Percentiles rank a stretch among this genome's conserved stretches.
Conservation (phyloP, 257 asterid species). For the Capsicum chinense region DNA sequence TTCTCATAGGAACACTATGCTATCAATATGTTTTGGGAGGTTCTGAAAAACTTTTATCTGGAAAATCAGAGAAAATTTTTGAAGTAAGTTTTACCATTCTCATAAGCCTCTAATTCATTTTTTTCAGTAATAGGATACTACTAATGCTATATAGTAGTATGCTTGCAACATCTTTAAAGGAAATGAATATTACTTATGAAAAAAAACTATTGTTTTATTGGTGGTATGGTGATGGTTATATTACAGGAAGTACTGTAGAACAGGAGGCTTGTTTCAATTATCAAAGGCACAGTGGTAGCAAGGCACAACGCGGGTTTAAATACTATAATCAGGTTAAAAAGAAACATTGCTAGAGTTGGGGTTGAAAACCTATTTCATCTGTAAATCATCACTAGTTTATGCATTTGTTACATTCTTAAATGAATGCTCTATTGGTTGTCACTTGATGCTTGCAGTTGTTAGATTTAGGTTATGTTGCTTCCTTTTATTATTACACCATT, state of each 20-base stretch:
- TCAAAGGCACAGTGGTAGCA: slow-evolving; percentile 94
- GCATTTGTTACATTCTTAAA: background rate
- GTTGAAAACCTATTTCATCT: slow-evolving; percentile 73
- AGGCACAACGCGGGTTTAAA: slow-evolving; percentile 88
- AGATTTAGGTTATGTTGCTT: slow-evolving; percentile 13
- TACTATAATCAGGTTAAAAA: slow-evolving; percentile 86
- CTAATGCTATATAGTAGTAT: too few species aligned
- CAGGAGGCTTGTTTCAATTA: slow-evolving; percentile 74
- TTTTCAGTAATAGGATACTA: background rate
- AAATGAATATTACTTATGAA: background rate
- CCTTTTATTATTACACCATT: background rate
- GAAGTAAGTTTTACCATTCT: slow-evolving; percentile 52
- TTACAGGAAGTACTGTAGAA: slow-evolving; percentile 94
- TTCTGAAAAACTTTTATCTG: slow-evolving; percentile 69
- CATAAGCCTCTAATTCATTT: slow-evolving; percentile 31
- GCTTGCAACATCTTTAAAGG: background rate
- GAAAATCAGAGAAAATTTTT: slow-evolving; percentile 73
- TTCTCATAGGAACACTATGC: slow-evolving; percentile 83
- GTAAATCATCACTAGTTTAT: slow-evolving; percentile 52
- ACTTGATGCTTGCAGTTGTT: background rate
- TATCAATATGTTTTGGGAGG: slow-evolving; percentile 90
- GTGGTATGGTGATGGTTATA: slow-evolving; percentile 32
- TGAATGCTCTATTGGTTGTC: background rate
- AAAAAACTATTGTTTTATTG: background rate
- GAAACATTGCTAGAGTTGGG: slow-evolving; percentile 71